A percentile compares a stretch with the other conserved stretches of the same genome.
These are phyloP conservation scores for Rhypophila decipiens DNA, from an alignment of 495 filamentous ascomycete species.

Conservation along the genomic window DNA sequence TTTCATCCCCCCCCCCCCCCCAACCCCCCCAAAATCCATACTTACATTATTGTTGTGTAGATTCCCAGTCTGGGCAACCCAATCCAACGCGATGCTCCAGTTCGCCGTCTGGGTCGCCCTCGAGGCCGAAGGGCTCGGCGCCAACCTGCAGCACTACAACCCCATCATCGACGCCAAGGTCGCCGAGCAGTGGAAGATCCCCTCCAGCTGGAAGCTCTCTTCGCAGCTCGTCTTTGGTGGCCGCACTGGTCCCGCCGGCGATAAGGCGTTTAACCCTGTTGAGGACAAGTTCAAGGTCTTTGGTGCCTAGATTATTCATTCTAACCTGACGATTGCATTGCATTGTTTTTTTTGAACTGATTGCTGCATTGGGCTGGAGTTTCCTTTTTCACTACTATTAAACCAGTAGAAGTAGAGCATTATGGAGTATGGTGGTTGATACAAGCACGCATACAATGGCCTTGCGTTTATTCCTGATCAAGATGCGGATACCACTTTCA, in stretches of 20 bases:
- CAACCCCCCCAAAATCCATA: not conserved
- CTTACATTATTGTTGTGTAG: constrained; percentile 16
- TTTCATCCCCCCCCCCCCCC: not conserved
- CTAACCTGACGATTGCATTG: too few species aligned
- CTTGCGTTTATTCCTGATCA: too few species aligned
- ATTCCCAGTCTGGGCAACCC: constrained; percentile 56
- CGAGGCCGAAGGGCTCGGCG: constrained; percentile 63
- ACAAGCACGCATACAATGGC: too few species aligned
- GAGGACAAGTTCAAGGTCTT: constrained; percentile 49
- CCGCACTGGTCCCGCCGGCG: constrained; percentile 37
- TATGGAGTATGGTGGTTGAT: too few species aligned
- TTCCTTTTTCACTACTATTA: too few species aligned
- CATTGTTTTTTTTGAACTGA: too few species aligned
- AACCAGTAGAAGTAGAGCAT: too few species aligned
- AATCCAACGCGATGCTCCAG: constrained; percentile 63
- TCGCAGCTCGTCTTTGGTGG: constrained; percentile 60
- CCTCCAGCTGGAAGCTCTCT: constrained; percentile 52
- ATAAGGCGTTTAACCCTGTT: constrained; percentile 50
- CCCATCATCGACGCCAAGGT: constrained; percentile 56
- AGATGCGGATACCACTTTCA: too few species aligned
- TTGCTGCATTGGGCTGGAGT: too few species aligned
- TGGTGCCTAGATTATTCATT: constrained; percentile 33
- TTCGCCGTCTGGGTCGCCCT: constrained; percentile 60
- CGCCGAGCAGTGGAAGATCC: constrained; percentile 50
- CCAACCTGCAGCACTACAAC: constrained; percentile 74